These are phyloP conservation scores for Ascochyta fabae DNA, from an alignment of 2,329 filamentous ascomycete genomes.

Conservation along the genomic window DNA sequence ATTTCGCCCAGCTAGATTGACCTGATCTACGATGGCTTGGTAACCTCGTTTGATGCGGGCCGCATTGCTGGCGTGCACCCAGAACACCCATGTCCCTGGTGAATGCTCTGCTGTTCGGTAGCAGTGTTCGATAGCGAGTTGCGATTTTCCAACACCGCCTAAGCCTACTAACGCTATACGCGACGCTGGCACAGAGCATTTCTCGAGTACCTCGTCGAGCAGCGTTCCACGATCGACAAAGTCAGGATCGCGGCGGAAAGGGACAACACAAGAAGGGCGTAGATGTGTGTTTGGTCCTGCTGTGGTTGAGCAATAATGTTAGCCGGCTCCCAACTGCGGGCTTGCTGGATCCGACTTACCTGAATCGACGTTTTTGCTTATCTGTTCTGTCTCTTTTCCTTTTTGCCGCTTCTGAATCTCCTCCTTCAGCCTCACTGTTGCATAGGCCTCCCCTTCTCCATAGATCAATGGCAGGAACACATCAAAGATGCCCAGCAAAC, in stretches of 20 bases:
- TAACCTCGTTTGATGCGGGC: constrained; percentile 24
- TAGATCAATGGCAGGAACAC: too few species aligned
- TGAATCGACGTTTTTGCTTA: too few species aligned
- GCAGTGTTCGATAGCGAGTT: constrained; percentile 17
- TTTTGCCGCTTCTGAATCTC: too few species aligned
- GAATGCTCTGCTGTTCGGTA: constrained; percentile 14
- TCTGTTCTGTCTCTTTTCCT: too few species aligned
- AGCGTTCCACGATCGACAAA: constrained; percentile 30
- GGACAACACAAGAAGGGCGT: constrained; percentile 13
- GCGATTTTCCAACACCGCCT: constrained; percentile 34
- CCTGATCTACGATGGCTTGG: constrained; percentile 18
- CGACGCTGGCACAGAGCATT: constrained; percentile 15
- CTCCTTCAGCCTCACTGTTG: too few species aligned
- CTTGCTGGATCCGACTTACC: constrained; percentile 3
- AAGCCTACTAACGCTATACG: constrained; percentile 35
- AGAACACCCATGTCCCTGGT: constrained; percentile 25
- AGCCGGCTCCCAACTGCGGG: neutral
- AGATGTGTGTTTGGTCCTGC: neutral
- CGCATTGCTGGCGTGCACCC: constrained; percentile 15
- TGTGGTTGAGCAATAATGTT: neutral
- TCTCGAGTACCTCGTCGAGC: constrained; percentile 11
- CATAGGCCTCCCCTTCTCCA: too few species aligned
- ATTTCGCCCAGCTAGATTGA: constrained; percentile 17
- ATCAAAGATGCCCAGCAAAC: too few species aligned
- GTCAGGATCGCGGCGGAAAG: constrained; percentile 29